Evolutionary conservation across 129 eudicot species (phyloP).

Genomic region (Flaveria linearis): DNA sequence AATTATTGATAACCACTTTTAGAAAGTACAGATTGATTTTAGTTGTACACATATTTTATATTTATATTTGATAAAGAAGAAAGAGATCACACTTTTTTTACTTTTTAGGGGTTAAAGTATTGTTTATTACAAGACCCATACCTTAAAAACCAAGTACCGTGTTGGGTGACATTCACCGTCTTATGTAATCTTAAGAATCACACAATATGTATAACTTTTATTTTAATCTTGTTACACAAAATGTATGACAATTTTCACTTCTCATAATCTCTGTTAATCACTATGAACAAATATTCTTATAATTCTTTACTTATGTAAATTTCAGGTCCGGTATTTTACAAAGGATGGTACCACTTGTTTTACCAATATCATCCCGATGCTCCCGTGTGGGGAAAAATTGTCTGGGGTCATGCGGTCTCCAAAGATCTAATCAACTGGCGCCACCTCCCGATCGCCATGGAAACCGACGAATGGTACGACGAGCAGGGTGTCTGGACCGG

Average conservation of each 20-base stretch:
- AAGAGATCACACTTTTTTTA: conserved; percentile 21
- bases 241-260: too few relatives aligned
- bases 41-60: neutral
- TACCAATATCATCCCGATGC: conserved; percentile 86
- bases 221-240: too few relatives aligned
- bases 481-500: conserved; percentile 89
- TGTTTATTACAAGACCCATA: conserved; percentile 23
- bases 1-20: conserved; percentile 4
- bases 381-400: conserved; percentile 84
- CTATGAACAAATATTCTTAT: too few relatives aligned
- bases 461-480: conserved; percentile 79
- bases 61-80: conserved; percentile 17
- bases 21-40: neutral
- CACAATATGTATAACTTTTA: too few relatives aligned
- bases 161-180: too few relatives aligned
- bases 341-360: conserved; percentile 86
- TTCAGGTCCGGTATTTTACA: conserved; percentile 75
- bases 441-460: conserved; percentile 82
- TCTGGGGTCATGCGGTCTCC: conserved; percentile 89
- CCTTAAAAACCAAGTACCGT: neutral
- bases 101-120: conserved; percentile 19
- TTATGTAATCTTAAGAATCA: too few relatives aligned
- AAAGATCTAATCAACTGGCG: conserved; percentile 73
- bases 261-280: too few relatives aligned
- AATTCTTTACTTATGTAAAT: neutral